Base-by-base conservation (phyloP, 352 stramenopile species). In the Thalassiosira hispida region DNA sequence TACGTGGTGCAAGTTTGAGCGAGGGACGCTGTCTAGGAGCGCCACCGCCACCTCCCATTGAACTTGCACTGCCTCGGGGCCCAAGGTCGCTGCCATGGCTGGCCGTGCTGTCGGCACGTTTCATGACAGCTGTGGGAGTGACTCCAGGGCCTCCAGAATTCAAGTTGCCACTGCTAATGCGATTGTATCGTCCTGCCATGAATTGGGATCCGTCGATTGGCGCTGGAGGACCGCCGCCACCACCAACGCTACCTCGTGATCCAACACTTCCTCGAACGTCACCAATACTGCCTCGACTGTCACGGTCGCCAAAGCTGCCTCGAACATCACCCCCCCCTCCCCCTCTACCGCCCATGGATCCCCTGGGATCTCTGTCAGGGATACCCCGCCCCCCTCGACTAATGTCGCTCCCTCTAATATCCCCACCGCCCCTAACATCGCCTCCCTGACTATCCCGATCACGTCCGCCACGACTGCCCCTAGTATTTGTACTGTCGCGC, bases 191-290 rank as follows among this genome's bases (percentile, higher is more conserved):
- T 14, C 84, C 87, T 46, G 77, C 84, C 52, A 76, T 79, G 63
- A 92, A 92, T 62, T 79, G 75, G n/a, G 73, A 82, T 42, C 82
- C 84, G 72, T 92, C 87, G 25, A 77, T 63, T 27, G 16, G n/a
- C 0, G 1, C 12, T 1, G 78, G 55, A 42, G 49, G n/a, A 16
- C 20, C 29, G 27, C 57, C 67, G 9, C 31, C 42, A 40, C 40
- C 59, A 23, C 33, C 23, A 53, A 22, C 44, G 12, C 42, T 60
- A 25, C 25, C 33, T 53, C 31, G 1, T 38, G 42, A 51, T 35
- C 60, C 8, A 27, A 35, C 55, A 29, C 25, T 23, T 35, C 42
- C 0, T 8, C 59, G 18, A 64, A 25, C n/a, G 56, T 27, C 66
- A n/a, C 53, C 16, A 42, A 14, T 9, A 44, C 61, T 35, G 5